These are phyloP conservation scores for Aureobasidium sp. DNA, from an alignment of 2,329 filamentous ascomycete species.

Conservation along the genomic window DNA sequence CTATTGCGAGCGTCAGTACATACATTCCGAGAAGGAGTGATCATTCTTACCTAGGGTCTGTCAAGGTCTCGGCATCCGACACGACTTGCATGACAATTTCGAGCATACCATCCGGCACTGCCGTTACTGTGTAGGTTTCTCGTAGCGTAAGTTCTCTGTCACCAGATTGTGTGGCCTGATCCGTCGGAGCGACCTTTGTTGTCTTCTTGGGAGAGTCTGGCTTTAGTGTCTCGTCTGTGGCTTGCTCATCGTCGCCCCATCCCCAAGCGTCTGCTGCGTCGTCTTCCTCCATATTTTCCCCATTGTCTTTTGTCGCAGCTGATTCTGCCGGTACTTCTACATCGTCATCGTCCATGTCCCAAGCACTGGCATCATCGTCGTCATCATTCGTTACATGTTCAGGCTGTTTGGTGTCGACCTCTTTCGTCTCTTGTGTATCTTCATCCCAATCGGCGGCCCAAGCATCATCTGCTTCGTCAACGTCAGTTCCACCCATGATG, in stretches of 20 bases:
- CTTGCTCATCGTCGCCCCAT: conserved; percentile 62
- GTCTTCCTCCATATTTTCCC: conserved; percentile 17
- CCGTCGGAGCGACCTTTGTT: not conserved
- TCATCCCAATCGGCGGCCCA: conserved; percentile 79
- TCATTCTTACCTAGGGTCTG: conserved; percentile 28
- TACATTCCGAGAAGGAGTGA: too few relatives aligned
- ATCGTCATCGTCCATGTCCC: conserved; percentile 37
- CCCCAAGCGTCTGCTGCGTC: conserved; percentile 64
- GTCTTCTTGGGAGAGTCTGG: conserved; percentile 15
- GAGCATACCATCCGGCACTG: conserved; percentile 72
- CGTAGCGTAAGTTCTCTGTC: conserved; percentile 54
- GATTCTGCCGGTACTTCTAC: conserved; percentile 19
- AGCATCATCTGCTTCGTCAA: conserved; percentile 42
- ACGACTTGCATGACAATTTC: conserved; percentile 51
- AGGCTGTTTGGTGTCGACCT: not conserved
- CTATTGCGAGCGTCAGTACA: conserved; percentile 6
- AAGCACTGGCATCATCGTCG: conserved; percentile 40
- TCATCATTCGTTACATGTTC: conserved; percentile 22
- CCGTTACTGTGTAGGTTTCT: conserved; percentile 83
- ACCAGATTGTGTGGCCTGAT: conserved; percentile 15
- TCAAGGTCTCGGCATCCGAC: conserved; percentile 43
- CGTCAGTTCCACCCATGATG: conserved; percentile 46
- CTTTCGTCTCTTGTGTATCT: conserved; percentile 22
- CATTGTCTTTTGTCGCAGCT: not conserved
- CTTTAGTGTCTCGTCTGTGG: conserved; percentile 1